Evolutionary conservation across 768 basidiomycete genomes (phyloP).

Genomic region (Tulasnella sp.): DNA sequence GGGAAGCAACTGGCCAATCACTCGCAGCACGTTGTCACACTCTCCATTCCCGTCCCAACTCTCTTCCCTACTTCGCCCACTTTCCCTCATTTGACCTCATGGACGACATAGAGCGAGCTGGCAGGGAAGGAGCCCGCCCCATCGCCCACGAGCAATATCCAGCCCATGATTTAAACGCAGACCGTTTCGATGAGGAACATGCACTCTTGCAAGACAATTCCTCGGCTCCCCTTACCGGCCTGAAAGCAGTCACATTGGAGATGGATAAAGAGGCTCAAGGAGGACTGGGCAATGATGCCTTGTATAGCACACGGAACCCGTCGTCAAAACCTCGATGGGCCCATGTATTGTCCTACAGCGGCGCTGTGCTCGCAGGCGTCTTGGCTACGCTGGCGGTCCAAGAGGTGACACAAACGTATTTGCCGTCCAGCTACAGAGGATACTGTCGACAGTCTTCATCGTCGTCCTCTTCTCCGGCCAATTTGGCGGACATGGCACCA

Average conservation of each 20-base stretch:
- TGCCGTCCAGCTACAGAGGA: background rate
- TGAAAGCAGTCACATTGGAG: background rate
- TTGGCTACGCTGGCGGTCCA: background rate
- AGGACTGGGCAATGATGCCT: background rate
- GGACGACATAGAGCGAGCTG: conserved; percentile 1
- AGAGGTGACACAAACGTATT: background rate
- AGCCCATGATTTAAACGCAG: conserved; percentile 1
- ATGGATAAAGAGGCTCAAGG: conserved; percentile 4
- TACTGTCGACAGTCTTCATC: background rate
- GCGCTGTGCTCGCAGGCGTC: background rate
- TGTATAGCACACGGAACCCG: background rate
- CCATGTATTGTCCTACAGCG: background rate
- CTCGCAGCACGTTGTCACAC: background rate
- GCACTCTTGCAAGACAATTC: conserved; percentile 5
- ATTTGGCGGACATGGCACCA: background rate
- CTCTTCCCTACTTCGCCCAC: background rate
- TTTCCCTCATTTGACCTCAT: background rate
- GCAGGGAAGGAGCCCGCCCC: background rate
- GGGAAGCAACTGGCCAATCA: background rate
- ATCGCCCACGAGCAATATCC: conserved; percentile 16
- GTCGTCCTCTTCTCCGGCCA: background rate
- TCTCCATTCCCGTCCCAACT: background rate
- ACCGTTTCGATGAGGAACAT: background rate
- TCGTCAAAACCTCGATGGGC: background rate
- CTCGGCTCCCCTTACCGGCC: background rate